Evolutionary conservation across 225 moss, liverwort and hornwort species (phyloP), one percentile per base, ranked within the genome.

Genomic region (Sphagnum tenellum): DNA sequence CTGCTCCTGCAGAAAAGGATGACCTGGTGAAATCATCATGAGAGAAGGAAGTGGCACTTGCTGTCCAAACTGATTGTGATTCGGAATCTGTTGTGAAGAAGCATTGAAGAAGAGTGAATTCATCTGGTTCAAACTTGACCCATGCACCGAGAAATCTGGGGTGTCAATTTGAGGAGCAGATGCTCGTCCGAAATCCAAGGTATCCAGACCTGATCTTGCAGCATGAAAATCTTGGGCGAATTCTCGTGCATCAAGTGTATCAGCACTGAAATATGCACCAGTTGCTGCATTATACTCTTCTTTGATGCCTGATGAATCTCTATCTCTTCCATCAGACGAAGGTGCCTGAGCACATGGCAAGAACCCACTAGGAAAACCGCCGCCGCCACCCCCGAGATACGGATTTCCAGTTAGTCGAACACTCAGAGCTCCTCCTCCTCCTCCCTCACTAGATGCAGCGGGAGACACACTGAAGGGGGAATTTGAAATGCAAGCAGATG

Each of bases 391-490:
- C 29, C 29, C 29, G 64, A 88, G 73, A 70, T 81, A 98, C 1
- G 90, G 90, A 64, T 89, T 93, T 47, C 77, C 79, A 52, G 80
- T 77, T 50, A 93, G 72, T 5, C 90, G 81, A 2, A 82, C 84
- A 65, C 89, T 92, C 3, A 86, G 88, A 0, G 88, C 92, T 29
- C 29, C 29, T 29, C 29, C 29, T 29, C 29, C 29, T 29, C 29
- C 29, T n/a, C 93, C 98, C 49, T 98, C 98, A 65, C 98, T 98
- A 9, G 98, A 98, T 2, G 98, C 93, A 0, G 98, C 90, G 2
- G 98, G 90, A 5, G 93, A 90, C 29, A 29, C 29, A 29, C 29
- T 29, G 63, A 93, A 93, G 0, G 93, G 93, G 3, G 86, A 82
- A 5, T 84, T 74, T 13, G 77, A 79, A 12, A 79, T 77, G 62